Conservation (phyloP, 306 rosid species). For the Potentilla sterilis region DNA sequence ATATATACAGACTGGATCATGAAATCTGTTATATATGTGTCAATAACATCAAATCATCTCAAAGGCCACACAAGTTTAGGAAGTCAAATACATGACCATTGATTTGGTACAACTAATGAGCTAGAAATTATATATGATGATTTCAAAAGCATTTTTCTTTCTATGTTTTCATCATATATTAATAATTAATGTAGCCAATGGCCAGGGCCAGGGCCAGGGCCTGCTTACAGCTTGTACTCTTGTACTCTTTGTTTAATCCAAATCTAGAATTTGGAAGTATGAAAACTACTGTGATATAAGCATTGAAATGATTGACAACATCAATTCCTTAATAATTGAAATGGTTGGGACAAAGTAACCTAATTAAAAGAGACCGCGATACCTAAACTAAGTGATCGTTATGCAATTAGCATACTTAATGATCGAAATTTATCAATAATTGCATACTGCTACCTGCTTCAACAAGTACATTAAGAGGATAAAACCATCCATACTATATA, state of each 20-base stretch:
- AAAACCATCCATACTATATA: no score
- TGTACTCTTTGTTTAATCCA: background rate
- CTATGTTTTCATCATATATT: background rate
- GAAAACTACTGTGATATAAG: background rate
- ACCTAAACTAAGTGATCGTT: no score
- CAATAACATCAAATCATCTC: background rate
- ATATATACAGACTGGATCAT: background rate
- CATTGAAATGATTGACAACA: constrained; percentile 4
- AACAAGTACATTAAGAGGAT: no score
- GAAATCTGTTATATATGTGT: background rate
- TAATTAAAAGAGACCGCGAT: no score
- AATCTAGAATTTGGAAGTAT: background rate
- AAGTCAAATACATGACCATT: background rate
- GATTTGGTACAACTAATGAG: constrained; percentile 6
- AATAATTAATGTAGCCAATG: background rate
- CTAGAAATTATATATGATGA: background rate
- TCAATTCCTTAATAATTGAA: no score
- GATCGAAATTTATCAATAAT: no score
- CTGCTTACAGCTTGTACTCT: background rate
- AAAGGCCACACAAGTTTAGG: constrained; percentile 1
- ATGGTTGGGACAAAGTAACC: no score
- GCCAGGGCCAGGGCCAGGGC: background rate
- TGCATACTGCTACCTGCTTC: no score
- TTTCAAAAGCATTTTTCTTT: background rate
- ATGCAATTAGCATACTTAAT: no score